Base-by-base conservation (phyloP, 805 yeast genomes). In the Teunomyces atbi region DNA sequence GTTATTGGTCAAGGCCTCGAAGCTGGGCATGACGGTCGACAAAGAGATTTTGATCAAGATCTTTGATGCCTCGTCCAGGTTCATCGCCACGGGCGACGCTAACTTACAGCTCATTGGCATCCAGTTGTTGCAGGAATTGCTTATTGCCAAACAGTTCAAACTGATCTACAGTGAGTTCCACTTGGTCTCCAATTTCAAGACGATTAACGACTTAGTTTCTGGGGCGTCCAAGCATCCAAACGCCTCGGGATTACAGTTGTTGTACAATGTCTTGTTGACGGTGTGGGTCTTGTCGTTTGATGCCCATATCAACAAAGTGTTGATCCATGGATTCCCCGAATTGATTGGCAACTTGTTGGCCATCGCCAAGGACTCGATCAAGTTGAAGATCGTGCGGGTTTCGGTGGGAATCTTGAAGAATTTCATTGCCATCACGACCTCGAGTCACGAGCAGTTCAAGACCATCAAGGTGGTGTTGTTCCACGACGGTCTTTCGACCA, bases 221-320 rank as follows among this genome's bases (percentile, higher is more conserved):
- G 46, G 46, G 8, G 64, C 60, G 60, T 65, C 73, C 19, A 65
- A 59, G 29, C 64, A 55, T 45, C 69, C 73, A 41, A 69, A 71
- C 51, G 55, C 71, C 6, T 59, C 70, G 16, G 83, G 82, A 48
- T 76, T 91, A 50, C 99, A 94, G 71, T 77, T 89, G 56, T 90
- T 86, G 64, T 94, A 94, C 69, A 80, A 87, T 58, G 74, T 84
- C 5, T 76, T 92, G 52, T 74, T 94, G 61, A 75, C 84, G 18
- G 72, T 89, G 40, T 94, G 99, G 99, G 74, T 90, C 44, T 73
- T 89, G 50, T 82, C 96, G 3, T 94, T 92, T 69, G 84, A 81
- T 62, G 65, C 65, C n/a, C 53, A 61, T 39, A 74, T 82, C 33
- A 76, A 83, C 48, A 54, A 56, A 51, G 76, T 65, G 51, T 72